Conservation (phyloP, 257 asterid genomes). For the Solanum chiquidenum region DNA sequence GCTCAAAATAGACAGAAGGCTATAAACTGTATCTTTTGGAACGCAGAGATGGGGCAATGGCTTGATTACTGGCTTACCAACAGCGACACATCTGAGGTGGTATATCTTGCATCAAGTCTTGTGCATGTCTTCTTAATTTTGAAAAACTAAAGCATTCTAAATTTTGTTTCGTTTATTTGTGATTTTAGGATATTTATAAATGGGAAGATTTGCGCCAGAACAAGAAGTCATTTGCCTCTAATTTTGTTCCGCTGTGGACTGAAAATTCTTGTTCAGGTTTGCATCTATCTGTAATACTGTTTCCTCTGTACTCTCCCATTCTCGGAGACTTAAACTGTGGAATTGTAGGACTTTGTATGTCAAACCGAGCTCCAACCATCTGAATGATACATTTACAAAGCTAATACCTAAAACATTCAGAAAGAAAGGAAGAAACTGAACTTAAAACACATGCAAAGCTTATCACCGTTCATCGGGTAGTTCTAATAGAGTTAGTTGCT, state of each 20-base stretch:
- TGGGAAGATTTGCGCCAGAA: conserved; percentile 51
- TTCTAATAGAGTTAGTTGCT: neutral
- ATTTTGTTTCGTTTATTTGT: neutral
- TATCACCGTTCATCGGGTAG: neutral
- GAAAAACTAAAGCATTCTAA: neutral
- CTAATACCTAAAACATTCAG: neutral
- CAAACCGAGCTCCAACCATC: neutral
- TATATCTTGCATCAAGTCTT: neutral
- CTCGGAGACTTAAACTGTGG: neutral
- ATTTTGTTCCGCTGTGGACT: conserved; percentile 61
- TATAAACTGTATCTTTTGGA: conserved; percentile 64
- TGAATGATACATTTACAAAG: neutral
- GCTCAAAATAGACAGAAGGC: conserved; percentile 54
- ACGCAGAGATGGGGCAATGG: conserved; percentile 68
- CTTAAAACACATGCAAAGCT: neutral
- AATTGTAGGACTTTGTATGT: neutral
- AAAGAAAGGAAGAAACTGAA: neutral
- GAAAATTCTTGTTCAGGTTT: conserved; percentile 56
- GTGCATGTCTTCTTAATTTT: neutral
- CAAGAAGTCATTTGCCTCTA: neutral
- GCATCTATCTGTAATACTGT: neutral
- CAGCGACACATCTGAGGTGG: conserved; percentile 25
- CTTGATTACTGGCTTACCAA: conserved; percentile 68
- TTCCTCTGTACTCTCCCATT: neutral
- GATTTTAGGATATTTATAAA: conserved; percentile 32